Evolutionary conservation across 2,329 filamentous ascomycete genomes (phyloP), one percentile per base, ranked within the genome.

Genomic region (Juglanconis juglandina): DNA sequence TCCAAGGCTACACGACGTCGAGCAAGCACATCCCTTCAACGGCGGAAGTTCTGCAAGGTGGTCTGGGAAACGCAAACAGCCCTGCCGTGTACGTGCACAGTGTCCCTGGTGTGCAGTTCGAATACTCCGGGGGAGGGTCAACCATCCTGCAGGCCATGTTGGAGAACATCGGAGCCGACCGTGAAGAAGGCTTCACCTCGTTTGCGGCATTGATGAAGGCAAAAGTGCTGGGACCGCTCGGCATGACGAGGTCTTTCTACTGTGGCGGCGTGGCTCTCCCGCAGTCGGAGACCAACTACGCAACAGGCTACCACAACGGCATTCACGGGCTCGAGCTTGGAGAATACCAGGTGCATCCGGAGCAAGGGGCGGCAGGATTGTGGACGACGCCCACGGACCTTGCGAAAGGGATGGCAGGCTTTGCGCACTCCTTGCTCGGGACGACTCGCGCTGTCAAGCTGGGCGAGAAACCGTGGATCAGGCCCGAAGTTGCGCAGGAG

Each of bases 301-400:
- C 59, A 11, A 24, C 49, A 7, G 59, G 54, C 8, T 61, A 61
- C 9, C 59, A 58, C n/a, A 61, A 61, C n/a, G 55, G 59, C 17
- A 17, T 3, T 10, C 30, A 44, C 10, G 35, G 41, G 17, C 50
- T 61, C 7, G 59, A 53, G 35, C 11, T 37, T 14, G 55, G 54
- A 35, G 42, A 58, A 35, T 61, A 58, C 17, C 54, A 61, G 37
- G 41, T 61, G 1, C 42, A 61, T n/a, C 59, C 59, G 7, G 59
- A 61, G 37, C 59, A 61, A 48, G 59, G 59, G 9, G 59, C 59
- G 8, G 59, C 59, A 8, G 59, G 59, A 13, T 35, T 61, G 4
- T 61, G 59, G 59, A 61, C 59, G n/a, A 61, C 59, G 3, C 52
- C 59, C 10, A 39, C 41, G n/a, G 59, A 61, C 9, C 55, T 61